These are phyloP conservation scores for Cylindrotheca closterium DNA, from an alignment of 108 stramenopile species.

Conservation along the genomic window DNA sequence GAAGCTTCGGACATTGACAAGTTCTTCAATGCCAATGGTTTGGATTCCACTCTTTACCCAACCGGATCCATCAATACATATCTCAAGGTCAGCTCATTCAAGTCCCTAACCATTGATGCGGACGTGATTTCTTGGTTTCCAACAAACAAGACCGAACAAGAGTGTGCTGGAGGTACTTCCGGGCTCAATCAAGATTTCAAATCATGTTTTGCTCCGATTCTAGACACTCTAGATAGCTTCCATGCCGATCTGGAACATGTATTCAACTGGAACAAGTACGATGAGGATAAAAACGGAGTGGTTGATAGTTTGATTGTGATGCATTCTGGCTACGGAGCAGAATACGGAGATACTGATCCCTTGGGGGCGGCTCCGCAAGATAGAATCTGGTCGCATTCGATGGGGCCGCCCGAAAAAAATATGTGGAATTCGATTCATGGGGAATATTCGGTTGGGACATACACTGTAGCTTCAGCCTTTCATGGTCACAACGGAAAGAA, in stretches of 20 bases:
- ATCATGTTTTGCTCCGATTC: neutral
- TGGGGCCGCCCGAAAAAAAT: neutral
- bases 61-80: conserved; percentile 9
- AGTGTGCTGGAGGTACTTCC: neutral
- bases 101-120: neutral
- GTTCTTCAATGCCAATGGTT: neutral
- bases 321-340: conserved; percentile 6
- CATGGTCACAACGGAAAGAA: conserved; percentile 23
- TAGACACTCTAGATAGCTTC: neutral
- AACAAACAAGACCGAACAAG: neutral
- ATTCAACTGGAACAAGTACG: conserved; percentile 4
- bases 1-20: neutral
- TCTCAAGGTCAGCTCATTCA: neutral
- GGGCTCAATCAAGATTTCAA: conserved; percentile 3
- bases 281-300: neutral
- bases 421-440: neutral
- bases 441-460: neutral
- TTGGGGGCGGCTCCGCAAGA: neutral
- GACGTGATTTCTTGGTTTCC: neutral
- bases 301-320: conserved; percentile 3
- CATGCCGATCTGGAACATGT: neutral
- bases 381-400: conserved; percentile 17
- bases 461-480: conserved; percentile 26
- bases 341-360: neutral
- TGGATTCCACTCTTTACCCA: neutral